A percentile compares a stretch with the other conserved stretches of the same genome.
Conservation (phyloP, 208 protist species). For the Zelonia costaricensis region DNA sequence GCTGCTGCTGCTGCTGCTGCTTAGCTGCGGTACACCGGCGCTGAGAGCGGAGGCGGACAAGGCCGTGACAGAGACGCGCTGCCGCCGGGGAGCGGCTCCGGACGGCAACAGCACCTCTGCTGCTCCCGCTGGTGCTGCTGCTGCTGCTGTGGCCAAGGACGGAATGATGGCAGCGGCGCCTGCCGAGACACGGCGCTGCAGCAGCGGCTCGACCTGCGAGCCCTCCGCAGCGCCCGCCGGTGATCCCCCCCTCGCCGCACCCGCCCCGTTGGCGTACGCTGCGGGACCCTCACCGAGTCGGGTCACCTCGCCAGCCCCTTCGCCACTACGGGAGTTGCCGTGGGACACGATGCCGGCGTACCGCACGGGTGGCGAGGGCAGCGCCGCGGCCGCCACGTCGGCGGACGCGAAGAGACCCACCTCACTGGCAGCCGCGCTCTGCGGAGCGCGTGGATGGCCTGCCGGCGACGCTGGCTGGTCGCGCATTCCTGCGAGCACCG, state of each 20-base stretch:
- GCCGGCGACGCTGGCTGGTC: too few relatives aligned
- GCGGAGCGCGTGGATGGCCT: too few relatives aligned
- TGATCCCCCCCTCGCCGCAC: neutral
- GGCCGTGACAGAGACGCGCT: neutral
- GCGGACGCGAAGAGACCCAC: too few relatives aligned
- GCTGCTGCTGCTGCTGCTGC: neutral
- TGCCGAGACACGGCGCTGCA: constrained; percentile 5
- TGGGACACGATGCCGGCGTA: constrained; percentile 9
- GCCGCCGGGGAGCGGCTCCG: neutral
- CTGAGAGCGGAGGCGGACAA: neutral
- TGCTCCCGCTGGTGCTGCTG: neutral
- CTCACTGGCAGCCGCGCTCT: neutral
- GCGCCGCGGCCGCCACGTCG: too few relatives aligned
- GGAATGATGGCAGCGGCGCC: too few relatives aligned
- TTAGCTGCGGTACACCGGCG: neutral
- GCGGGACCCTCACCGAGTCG: neutral
- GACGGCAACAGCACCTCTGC: neutral
- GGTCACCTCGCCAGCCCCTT: constrained; percentile 3
- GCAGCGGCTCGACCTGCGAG: neutral
- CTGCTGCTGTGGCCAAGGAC: neutral
- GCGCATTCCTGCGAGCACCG: too few relatives aligned
- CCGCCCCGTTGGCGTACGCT: constrained; percentile 3
- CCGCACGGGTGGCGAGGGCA: constrained; percentile 1
- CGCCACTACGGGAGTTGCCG: constrained; percentile 7
- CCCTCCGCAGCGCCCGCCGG: neutral